Evolutionary conservation across 768 basidiomycete genomes (phyloP).

Genomic region (Cystofilobasidium ferigula): DNA sequence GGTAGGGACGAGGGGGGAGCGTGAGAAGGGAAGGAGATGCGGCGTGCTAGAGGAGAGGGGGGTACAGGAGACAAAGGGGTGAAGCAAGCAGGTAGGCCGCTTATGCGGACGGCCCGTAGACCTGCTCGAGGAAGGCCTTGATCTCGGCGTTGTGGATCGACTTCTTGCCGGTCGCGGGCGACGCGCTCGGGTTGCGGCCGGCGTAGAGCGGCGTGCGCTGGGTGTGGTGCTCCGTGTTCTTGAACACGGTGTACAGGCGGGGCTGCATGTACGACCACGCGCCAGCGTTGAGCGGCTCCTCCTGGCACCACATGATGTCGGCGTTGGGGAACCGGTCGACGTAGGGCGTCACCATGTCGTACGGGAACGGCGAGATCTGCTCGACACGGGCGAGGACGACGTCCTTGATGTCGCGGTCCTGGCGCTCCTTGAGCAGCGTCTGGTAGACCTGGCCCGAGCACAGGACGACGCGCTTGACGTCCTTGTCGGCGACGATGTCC

Average conservation of each 20-base stretch:
- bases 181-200: conserved; percentile 81
- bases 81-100: no score
- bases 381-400: conserved; percentile 89
- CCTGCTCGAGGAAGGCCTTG: conserved; percentile 50
- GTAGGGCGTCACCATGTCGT: conserved; percentile 87
- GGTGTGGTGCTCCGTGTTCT: conserved; percentile 78
- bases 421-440: conserved; percentile 75
- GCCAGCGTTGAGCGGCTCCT: conserved; percentile 95
- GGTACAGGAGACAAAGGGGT: no score
- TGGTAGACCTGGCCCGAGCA: conserved; percentile 71
- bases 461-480: conserved; percentile 82
- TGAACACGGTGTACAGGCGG: conserved; percentile 56
- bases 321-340: conserved; percentile 96
- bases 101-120: conserved; percentile 26
- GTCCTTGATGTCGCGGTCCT: conserved; percentile 76
- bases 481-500: conserved; percentile 60
- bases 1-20: background rate
- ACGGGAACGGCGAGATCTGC: conserved; percentile 94
- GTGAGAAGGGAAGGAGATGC: background rate
- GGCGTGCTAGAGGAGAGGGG: conserved; percentile 4
- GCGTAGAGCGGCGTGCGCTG: conserved; percentile 85
- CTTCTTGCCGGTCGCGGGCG: conserved; percentile 86
- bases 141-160: conserved; percentile 65
- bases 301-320: conserved; percentile 85
- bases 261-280: conserved; percentile 77